Evolutionary conservation across 352 stramenopile genomes (phyloP), one percentile per base, ranked within the genome.

Genomic region (Peronospora destructor): DNA sequence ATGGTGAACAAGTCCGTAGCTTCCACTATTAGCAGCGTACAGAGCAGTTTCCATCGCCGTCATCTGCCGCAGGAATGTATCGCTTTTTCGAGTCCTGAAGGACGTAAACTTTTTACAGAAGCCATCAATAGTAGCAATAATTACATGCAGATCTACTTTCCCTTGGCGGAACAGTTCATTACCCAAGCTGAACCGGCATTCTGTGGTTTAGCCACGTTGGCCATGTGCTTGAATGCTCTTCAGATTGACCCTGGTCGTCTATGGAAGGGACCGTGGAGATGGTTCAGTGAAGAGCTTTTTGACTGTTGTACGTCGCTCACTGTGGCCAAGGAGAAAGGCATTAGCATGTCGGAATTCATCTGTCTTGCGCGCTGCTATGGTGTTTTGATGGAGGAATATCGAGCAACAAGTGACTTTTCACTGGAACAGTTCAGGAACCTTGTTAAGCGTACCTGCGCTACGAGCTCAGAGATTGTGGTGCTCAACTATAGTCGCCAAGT

Each of bases 121-220:
- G 76, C 87, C 42, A 62, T 87, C 35, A 76, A 68, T 46, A 57
- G 66, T 45, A 43, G n/a, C 21, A 46, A 16, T 9, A 84, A 86
- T 53, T 88, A 78, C 65, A 91, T 91, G 80, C 73, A 87, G 41
- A 89, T 86, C 38, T 99, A 98, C 76, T 98, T 97, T 56, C 72
- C 80, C 5, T 63, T 97, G 47, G 84, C 83, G 0, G 85, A 95
- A 55, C 76, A 94, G 61, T 96, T 94, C 53, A 88, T 66, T 16
- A 92, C 85, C 1, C 90, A 98, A 52, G 81, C 89, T 14, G 94
- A 96, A 63, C 91, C 95, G 39, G 84, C 84, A 2, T 97, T 85
- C 51, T 98, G 91, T 54, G 85, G 69, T 0, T 66, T 97, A 9
- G 84, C 87, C 1, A 88, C 86, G 11, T 61, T 91, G 6, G 83